These are phyloP conservation scores for Boletus huronensis DNA, from an alignment of 768 basidiomycete genomes.

Conservation along the genomic window DNA sequence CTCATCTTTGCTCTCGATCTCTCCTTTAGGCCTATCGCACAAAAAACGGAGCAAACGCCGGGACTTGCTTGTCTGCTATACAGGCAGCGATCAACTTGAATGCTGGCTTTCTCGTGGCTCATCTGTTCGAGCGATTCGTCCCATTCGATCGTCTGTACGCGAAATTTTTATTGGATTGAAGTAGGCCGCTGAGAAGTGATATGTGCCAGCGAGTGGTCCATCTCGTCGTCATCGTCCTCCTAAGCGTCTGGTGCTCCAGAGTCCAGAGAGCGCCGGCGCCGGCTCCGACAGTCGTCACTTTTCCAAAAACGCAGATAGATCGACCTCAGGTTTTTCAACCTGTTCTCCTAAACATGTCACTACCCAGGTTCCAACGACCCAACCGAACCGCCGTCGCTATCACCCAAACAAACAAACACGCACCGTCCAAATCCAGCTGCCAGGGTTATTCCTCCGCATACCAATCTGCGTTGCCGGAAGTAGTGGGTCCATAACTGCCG, in stretches of 20 bases:
- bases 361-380: background rate
- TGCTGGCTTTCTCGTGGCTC: slow-evolving; percentile 57
- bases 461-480: background rate
- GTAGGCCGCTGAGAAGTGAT: slow-evolving; percentile 36
- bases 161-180: slow-evolving; percentile 53
- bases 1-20: too few relatives aligned
- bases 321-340: background rate
- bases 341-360: background rate
- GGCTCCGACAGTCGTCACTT: slow-evolving; percentile 48
- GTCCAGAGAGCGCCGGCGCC: too few relatives aligned
- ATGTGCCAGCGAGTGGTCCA: slow-evolving; percentile 57
- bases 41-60: too few relatives aligned
- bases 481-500: background rate
- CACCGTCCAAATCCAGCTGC: background rate
- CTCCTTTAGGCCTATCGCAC: background rate
- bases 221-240: slow-evolving; percentile 47
- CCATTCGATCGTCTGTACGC: slow-evolving; percentile 63
- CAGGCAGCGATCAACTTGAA: too few relatives aligned
- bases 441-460: too few relatives aligned
- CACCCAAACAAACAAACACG: background rate
- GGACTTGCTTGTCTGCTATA: too few relatives aligned
- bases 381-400: background rate
- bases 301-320: slow-evolving; percentile 46
- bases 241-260: slow-evolving; percentile 21
- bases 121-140: slow-evolving; percentile 61